A percentile compares a stretch with the other conserved stretches of the same genome.
phyloP scores from a whole-genome alignment of 108 stramenopile genomes.

The Fragilariopsis cylindrus region DNA sequence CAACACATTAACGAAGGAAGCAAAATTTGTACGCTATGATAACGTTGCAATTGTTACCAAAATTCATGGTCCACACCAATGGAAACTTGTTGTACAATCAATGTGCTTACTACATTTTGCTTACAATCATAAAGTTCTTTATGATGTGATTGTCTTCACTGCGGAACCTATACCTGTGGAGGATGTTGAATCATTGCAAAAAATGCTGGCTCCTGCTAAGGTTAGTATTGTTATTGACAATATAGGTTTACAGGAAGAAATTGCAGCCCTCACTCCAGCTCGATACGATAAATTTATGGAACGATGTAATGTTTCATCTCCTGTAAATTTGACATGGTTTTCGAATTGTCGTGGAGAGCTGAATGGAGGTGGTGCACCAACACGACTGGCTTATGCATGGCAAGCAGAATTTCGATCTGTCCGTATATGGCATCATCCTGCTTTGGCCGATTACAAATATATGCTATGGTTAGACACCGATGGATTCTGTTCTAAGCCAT shows the following conservation, averaged over 20 bases:
- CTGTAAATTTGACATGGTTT: slow-evolving; percentile 28
- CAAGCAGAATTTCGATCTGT: slow-evolving; percentile 42
- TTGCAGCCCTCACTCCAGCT: slow-evolving; percentile 19
- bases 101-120: slow-evolving; percentile 43
- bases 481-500: slow-evolving; percentile 37
- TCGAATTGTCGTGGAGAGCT: slow-evolving; percentile 20
- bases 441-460: slow-evolving; percentile 36
- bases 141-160: slow-evolving; percentile 47
- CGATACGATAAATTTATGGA: slow-evolving; percentile 19
- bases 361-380: not conserved
- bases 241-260: slow-evolving; percentile 35
- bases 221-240: slow-evolving; percentile 42
- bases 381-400: slow-evolving; percentile 37
- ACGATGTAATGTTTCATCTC: slow-evolving; percentile 26
- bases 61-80: slow-evolving; percentile 38
- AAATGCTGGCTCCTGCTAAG: slow-evolving; percentile 36
- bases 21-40: slow-evolving; percentile 1
- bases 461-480: slow-evolving; percentile 56
- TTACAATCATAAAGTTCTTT: slow-evolving; percentile 39
- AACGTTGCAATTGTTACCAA: slow-evolving; percentile 28
- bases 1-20: no score
- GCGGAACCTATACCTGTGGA: slow-evolving; percentile 26
- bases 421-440: slow-evolving; percentile 45
- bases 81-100: slow-evolving; percentile 24
- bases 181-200: slow-evolving; percentile 8